Evolutionary conservation across 176 grass and related monocot genomes (phyloP).

Genomic region (Oryza coarctata): DNA sequence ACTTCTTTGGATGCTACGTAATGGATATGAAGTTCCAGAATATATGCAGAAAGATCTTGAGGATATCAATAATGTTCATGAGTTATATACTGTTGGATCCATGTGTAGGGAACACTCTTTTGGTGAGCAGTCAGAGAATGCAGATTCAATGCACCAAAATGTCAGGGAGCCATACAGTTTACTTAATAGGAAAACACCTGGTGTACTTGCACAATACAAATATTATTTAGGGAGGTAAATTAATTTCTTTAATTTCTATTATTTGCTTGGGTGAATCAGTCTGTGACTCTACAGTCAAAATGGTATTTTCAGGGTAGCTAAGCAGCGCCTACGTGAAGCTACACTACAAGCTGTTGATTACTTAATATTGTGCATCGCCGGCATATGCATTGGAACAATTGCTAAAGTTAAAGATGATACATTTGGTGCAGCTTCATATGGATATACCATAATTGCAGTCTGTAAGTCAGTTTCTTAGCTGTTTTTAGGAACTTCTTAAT

Average conservation of each 20-base stretch:
- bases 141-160: conserved; percentile 35
- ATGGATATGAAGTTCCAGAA: conserved; percentile 61
- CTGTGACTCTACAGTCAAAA: conserved; percentile 27
- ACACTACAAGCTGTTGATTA: conserved; percentile 53
- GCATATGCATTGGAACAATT: conserved; percentile 68
- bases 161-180: conserved; percentile 35
- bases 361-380: conserved; percentile 74
- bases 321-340: conserved; percentile 65
- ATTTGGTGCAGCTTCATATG: conserved; percentile 61
- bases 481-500: conserved; percentile 24
- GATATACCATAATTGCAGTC: conserved; percentile 69
- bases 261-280: conserved; percentile 29
- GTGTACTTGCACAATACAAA: conserved; percentile 57
- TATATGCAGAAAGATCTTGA: conserved; percentile 57
- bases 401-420: conserved; percentile 63
- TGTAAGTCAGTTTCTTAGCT: conserved; percentile 55
- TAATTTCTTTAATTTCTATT: conserved; percentile 14
- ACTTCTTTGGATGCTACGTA: conserved; percentile 67
- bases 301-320: conserved; percentile 52
- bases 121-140: conserved; percentile 30
- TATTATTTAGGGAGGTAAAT: conserved; percentile 72
- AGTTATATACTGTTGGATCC: conserved; percentile 39
- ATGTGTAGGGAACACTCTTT: conserved; percentile 43
- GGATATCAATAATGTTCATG: conserved; percentile 37
- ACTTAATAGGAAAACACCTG: conserved; percentile 57